Evolutionary conservation across 1,284 basidiomycete genomes (phyloP), one percentile per base, ranked within the genome.

Genomic region (Taiwanofungus camphoratus): DNA sequence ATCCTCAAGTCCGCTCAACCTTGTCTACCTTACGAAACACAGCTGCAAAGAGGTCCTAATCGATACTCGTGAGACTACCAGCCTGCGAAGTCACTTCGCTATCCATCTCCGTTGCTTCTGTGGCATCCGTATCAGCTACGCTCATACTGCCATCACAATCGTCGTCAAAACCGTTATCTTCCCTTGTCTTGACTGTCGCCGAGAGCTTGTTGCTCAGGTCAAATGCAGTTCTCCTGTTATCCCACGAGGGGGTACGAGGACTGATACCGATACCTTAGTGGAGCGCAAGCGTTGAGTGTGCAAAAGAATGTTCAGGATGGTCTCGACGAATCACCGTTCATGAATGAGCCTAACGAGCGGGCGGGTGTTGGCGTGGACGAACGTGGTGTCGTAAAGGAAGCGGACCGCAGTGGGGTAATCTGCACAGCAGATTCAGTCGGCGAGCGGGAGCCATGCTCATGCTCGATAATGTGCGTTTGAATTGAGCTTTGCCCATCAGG

Each of bases 31-130:
- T n/a, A n/a, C n/a, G n/a, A n/a, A n/a, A n/a, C n/a, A n/a, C n/a
- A n/a, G n/a, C n/a, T n/a, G n/a, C n/a, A n/a, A 5, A 7, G 22
- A 15, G 26, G n/a, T 23, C 36, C 52, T 60, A 78, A 55, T 80
- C 77, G 40, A 81, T 72, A 54, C 77, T 78, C 8, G 77, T 79
- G 49, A 79, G 65, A 59, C 76, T 79, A 39, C 71, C 72, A 29
- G 43, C 43, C 37, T 67, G 68, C 36, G 73, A 75, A 1, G 66
- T 55, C 13, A 46, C 45, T 38, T 60, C 58, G 41, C 58, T 67
- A 24, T 56, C 58, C 42, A 67, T 63, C 22, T 55, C 59, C 32
- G 56, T 60, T n/a, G 48, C 32, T 42, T 56, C 59, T 34, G 59
- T 57, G 22, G 43, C 46, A 18, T 69, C 68, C 12, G 70, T 71